Base-by-base conservation (phyloP, 495 filamentous ascomycete species). In the Penicillium ochrochloron region DNA sequence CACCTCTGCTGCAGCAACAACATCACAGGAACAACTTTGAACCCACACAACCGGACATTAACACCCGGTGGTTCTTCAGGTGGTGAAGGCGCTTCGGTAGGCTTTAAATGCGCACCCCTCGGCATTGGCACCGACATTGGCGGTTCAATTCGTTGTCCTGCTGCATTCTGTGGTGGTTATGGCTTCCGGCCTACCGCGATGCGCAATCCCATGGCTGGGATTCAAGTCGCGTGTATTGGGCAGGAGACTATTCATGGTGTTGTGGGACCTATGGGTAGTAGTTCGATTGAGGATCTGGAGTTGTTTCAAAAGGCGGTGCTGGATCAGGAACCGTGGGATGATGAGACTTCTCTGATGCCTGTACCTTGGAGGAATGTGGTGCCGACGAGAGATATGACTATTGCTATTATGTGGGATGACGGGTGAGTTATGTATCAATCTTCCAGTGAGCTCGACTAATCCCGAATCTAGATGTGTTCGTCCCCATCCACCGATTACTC, bases 401-500 rank as follows among this genome's bases (percentile, higher is more conserved):
- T 94, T 29, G 91, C 77, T 3, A 84, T 94, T 23, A 76, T 93
- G 56, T 88, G 86, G 84, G 77, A 89, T 73, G 91, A 94, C 68
- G 87, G 85, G 31, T 78, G 69, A 33, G 70, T 54, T 31, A 14
- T 3, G 1, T 7, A 0, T 25, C 25, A 31, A 10, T 10, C 19
- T 15, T 15, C 39, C 0, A 42, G 23, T 19, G 46, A n/a, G 21
- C 25, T 8, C 0, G 2, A 29, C 31, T 51, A 2, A 35, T 11
- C 7, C 3, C 3, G 35, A 12, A 34, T 21, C 35, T 29, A 74
- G 73, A n/a, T 61, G 39, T 62, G 78, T 78, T 50, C 83, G 79
- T 48, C 89, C 90, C 2, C 90, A 93, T 68, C 91, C 90, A 5
- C 91, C 91, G 1, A 78, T 93, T 0, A 78, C 76, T 1, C 77